Conservation (phyloP, 2,329 filamentous ascomycete genomes). For the Verticillium isaacii region DNA sequence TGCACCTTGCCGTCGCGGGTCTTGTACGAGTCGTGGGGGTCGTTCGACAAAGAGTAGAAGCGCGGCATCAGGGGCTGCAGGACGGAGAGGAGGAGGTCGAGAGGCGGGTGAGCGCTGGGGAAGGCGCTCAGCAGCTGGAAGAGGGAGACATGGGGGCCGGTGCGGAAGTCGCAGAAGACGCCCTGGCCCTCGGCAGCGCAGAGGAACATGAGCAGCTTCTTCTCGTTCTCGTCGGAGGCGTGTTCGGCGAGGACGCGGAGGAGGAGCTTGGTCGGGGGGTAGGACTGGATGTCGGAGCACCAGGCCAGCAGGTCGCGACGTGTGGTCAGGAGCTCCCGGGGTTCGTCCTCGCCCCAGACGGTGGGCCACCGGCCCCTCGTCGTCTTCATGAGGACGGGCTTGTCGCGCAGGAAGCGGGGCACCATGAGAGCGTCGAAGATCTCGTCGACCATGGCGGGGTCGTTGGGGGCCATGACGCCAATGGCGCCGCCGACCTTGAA, state of each 20-base stretch:
- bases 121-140: constrained; percentile 87
- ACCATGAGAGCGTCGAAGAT: constrained; percentile 78
- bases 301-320: constrained; percentile 89
- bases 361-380: constrained; percentile 87
- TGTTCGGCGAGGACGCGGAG: constrained; percentile 84
- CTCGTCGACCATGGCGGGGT: constrained; percentile 70
- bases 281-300: constrained; percentile 92
- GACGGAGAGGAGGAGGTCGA: constrained; percentile 74
- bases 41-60: constrained; percentile 97
- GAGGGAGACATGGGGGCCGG: constrained; percentile 79
- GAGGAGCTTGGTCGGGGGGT: constrained; percentile 82
- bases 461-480: constrained; percentile 87
- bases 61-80: constrained; percentile 91
- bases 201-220: constrained; percentile 81
- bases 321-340: constrained; percentile 84
- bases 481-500: constrained; percentile 97
- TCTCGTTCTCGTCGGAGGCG: constrained; percentile 74
- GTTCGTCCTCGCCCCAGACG: constrained; percentile 89
- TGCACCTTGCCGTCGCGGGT: constrained; percentile 65
- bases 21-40: constrained; percentile 73
- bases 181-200: constrained; percentile 88
- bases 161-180: constrained; percentile 90
- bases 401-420: constrained; percentile 78
- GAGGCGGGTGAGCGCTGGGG: constrained; percentile 81
- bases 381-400: constrained; percentile 75